Evolutionary conservation across 1,284 basidiomycete species (phyloP).

Genomic region (Melampsora abietis-canadensis): DNA sequence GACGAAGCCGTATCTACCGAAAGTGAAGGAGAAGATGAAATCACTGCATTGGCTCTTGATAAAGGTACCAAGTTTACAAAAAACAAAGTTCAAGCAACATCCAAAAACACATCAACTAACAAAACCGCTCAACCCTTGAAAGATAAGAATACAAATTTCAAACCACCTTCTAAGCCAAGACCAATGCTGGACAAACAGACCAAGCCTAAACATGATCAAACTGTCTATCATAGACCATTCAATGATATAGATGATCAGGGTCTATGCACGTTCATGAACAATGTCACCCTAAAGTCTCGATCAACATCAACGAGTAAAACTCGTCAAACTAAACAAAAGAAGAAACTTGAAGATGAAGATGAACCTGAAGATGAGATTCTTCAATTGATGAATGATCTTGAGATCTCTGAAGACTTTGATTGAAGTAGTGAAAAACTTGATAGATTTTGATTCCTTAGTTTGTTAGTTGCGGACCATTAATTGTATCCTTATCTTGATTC

Average conservation of each 20-base stretch:
- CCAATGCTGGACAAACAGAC: background rate
- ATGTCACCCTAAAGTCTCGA: background rate
- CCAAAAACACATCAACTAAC: background rate
- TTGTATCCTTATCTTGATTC: no score
- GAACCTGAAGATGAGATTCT: conserved; percentile 1
- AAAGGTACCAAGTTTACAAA: no score
- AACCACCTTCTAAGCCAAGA: background rate
- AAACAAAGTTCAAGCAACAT: no score
- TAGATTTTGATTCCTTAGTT: no score
- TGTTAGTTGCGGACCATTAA: no score
- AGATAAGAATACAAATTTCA: background rate
- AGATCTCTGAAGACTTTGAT: background rate
- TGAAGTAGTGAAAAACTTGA: no score
- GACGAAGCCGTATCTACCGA: background rate
- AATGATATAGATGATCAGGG: background rate
- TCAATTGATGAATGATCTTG: conserved; percentile 6
- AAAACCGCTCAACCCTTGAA: background rate
- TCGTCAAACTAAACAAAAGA: no score
- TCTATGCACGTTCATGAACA: background rate
- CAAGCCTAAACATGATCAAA: background rate
- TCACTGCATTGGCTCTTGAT: background rate
- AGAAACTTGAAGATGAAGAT: background rate
- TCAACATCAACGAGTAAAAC: no score
- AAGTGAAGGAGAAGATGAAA: conserved; percentile 2
- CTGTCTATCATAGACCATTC: no score